Evolutionary conservation across 73 alveolate species (phyloP), one percentile per base, ranked within the genome.

Genomic region (Strombidium stylifer): DNA sequence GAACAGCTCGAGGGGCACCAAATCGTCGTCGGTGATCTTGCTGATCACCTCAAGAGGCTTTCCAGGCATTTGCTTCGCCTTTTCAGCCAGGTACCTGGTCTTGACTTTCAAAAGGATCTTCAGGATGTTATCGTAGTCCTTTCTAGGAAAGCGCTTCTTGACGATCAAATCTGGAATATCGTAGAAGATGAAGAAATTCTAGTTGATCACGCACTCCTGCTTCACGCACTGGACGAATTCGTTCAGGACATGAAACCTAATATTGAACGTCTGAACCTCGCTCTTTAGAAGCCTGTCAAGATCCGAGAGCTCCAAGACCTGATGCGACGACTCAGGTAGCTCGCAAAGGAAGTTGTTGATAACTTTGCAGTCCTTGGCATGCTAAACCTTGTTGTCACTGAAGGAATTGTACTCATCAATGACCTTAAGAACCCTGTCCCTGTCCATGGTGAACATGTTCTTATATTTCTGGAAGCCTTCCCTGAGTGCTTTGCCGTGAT

Each of bases 21-120:
- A 46, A 41, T 78, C 89, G 34, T 78, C 89, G 48, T 78, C 89
- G 1, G 89, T 78, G 15, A 78, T 23, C 16, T n/a, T n/a, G n/a
- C 41, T 70, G 4, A 65, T n/a, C 36, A 65, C 54, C 2, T 37
- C 78, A 16, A 56, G 16, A 8, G 77, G 66, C 47, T 55, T 52
- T 21, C 50, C 74, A 35, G 27, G 46, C 39, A 61, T 37, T 2
- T 62, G 61, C 3, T 37, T 41, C 21, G 65, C 46, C 40, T 78
- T 78, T 12, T 78, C 50, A 19, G 12, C 42, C 18, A 78, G 44
- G 48, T 78, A 78, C 19, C 28, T 28, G 20, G 51, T 35, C 55
- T 78, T 65, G 21, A 55, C 67, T 24, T 45, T 40, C 14, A 50
- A 27, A 24, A 78, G 83, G 42, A 78, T 14, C 24, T 68, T 61